phyloP scores from a whole-genome alignment of 805 yeast genomes.

The Yamadazyma ubonensis region DNA sequence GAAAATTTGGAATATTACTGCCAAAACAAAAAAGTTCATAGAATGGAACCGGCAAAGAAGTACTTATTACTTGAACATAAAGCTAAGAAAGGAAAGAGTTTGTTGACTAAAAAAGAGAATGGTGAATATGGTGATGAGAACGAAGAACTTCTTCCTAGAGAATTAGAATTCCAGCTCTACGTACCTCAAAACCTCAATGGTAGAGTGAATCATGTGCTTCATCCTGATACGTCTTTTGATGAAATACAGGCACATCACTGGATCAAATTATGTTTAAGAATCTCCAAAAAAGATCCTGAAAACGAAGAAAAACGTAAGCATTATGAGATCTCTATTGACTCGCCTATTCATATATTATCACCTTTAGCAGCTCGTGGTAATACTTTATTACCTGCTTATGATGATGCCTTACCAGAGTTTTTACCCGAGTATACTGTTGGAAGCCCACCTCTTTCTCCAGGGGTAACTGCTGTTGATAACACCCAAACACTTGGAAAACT shows the following conservation, averaged over 20 bases:
- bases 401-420: conserved; percentile 21
- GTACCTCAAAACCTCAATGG: conserved; percentile 70
- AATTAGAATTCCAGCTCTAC: conserved; percentile 81
- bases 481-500: conserved; percentile 14
- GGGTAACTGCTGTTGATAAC: conserved; percentile 46
- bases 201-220: conserved; percentile 49
- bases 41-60: conserved; percentile 87
- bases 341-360: conserved; percentile 84
- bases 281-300: conserved; percentile 64
- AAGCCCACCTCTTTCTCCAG: conserved; percentile 57
- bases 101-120: conserved; percentile 41
- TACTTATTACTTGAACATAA: conserved; percentile 77
- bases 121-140: conserved; percentile 35
- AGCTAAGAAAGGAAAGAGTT: conserved; percentile 51
- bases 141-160: conserved; percentile 67
- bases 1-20: conserved; percentile 92
- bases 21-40: conserved; percentile 78
- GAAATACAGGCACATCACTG: conserved; percentile 91
- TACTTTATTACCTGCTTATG: conserved; percentile 74
- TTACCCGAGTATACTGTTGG: conserved; percentile 25
- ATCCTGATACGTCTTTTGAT: conserved; percentile 81
- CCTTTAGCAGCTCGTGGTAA: conserved; percentile 78
- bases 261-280: conserved; percentile 84
- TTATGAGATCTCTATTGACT: conserved; percentile 91
- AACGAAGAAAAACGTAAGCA: conserved; percentile 69